Base-by-base conservation (phyloP, 257 asterid genomes). In the Henckelia pumila region DNA sequence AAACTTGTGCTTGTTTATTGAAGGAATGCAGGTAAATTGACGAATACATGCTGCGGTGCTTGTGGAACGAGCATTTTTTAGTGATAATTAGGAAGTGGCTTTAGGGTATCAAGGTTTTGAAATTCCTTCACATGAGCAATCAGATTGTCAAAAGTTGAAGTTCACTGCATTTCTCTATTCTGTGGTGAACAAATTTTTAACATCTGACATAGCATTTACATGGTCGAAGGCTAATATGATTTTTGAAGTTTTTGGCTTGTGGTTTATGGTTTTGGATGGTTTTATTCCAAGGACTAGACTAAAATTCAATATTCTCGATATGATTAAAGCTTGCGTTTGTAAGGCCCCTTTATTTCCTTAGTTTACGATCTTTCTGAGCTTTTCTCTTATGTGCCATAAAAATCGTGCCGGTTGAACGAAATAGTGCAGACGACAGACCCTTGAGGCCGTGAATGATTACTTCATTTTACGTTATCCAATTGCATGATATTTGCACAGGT, bases 1-100 rank as follows among this genome's bases (percentile, higher is more conserved):
- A 90, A 82, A 86, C 95, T 25, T 85, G 94, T 69, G 28, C 89
- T 35, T 93, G 99, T 88, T 88, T 93, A 61, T 72, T 93, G 58
- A 93, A 83, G 82, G 97, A 90, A 69, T 93, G 99, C 95, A 90
- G 95, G 99, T 91, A 86, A n/a, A 14, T 5, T 14, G 22, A 58
- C 35, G 22, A 28, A 55, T 56, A 40, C 61, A 29, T 13, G 26
- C 13, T 66, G 10, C 2, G 8, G 19, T 35, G 50, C 57, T 33
- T 53, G 5, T 33, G 13, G 40, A 56, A 35, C 2, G 61, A 57
- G 29, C 25, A 37, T 1, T 28, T 28, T 40, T 29, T 25, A 24
- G 22, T n/a, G 2, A n/a, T n/a, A n/a, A 62, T 29, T 13, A 13
- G 29, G 20, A 59, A 37, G 17, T 24, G 10, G 2, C 17, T 57